phyloP scores from a whole-genome alignment of 2,329 filamentous ascomycete genomes.

The Gremmenia infestans region DNA sequence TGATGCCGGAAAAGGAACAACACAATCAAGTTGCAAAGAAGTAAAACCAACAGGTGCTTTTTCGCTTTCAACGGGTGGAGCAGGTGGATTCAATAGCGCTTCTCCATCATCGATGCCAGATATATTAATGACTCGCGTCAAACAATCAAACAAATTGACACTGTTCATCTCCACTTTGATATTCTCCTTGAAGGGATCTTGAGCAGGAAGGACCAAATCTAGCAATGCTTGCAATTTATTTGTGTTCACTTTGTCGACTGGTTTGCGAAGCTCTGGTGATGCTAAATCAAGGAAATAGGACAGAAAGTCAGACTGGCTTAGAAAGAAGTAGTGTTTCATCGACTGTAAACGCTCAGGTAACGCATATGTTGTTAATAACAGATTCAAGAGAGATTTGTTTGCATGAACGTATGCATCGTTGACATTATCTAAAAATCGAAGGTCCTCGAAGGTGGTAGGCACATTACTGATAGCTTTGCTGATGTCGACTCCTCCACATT shows the following conservation, averaged over 20 bases:
- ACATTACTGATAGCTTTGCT: slow-evolving; percentile 83
- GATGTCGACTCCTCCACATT: slow-evolving; percentile 93
- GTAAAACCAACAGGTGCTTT: slow-evolving; percentile 85
- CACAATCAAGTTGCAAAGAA: slow-evolving; percentile 85
- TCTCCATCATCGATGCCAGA: slow-evolving; percentile 88
- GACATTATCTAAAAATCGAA: slow-evolving; percentile 89
- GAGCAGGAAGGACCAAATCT: slow-evolving; percentile 45
- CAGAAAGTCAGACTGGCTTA: slow-evolving; percentile 96
- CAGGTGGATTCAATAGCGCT: slow-evolving; percentile 64
- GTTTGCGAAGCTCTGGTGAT: slow-evolving; percentile 83
- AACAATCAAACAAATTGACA: slow-evolving; percentile 78
- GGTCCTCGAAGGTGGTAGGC: slow-evolving; percentile 89
- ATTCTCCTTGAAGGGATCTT: slow-evolving; percentile 94
- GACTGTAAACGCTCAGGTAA: slow-evolving; percentile 82
- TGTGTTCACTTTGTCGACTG: slow-evolving; percentile 65
- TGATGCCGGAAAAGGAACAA: slow-evolving; percentile 86
- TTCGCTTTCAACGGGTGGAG: slow-evolving; percentile 61
- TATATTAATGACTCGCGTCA: slow-evolving; percentile 93
- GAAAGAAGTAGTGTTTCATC: slow-evolving; percentile 98
- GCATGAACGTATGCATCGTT: slow-evolving; percentile 92
- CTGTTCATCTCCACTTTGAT: slow-evolving; percentile 97
- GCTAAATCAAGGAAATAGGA: slow-evolving; percentile 94
- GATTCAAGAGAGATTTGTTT: slow-evolving; percentile 85
- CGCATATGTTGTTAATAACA: slow-evolving; percentile 88
- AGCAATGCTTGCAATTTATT: slow-evolving; percentile 86